These are phyloP conservation scores for Spirogloea muscicola DNA, from an alignment of 139 green algal species.

Conservation along the genomic window DNA sequence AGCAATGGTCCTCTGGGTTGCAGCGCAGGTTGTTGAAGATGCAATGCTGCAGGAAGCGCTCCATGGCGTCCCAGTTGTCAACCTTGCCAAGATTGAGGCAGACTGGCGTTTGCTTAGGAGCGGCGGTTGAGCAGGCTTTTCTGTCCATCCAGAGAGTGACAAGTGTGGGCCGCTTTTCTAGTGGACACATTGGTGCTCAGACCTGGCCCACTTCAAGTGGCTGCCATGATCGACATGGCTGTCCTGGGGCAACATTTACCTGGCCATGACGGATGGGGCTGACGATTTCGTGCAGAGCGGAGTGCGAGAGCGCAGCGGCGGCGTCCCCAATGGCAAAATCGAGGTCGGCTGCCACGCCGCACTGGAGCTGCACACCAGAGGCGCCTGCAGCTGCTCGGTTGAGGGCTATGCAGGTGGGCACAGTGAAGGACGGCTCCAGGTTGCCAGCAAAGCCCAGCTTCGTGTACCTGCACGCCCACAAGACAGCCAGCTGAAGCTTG, in stretches of 20 bases:
- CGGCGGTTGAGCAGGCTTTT: too few species aligned
- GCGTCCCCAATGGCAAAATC: conserved; percentile 65
- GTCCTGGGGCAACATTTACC: too few species aligned
- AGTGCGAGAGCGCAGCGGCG: conserved; percentile 40
- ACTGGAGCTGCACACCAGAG: conserved; percentile 8
- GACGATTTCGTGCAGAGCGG: conserved; percentile 38
- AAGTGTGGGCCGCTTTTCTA: too few species aligned
- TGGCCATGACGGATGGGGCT: conserved; percentile 62
- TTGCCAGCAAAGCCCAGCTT: conserved; percentile 74
- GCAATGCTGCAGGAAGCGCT: conserved; percentile 66
- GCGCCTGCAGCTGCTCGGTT: not conserved
- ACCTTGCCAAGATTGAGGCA: conserved; percentile 57
- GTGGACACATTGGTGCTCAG: too few species aligned
- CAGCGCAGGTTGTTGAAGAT: conserved; percentile 60
- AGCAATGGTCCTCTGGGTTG: conserved; percentile 68
- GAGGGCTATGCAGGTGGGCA: conserved; percentile 60
- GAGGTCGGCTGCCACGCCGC: conserved; percentile 57
- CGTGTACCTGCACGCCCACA: conserved; percentile 44
- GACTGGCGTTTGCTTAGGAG: too few species aligned
- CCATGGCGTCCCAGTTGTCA: conserved; percentile 71
- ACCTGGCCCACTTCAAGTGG: too few species aligned
- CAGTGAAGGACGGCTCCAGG: conserved; percentile 59
- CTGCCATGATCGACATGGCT: too few species aligned
- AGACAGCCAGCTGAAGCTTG: not conserved
- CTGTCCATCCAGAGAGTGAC: too few species aligned